A percentile compares a stretch with the other conserved stretches of the same genome.
These are phyloP conservation scores for Fusarium siculi DNA, from an alignment of 2,329 filamentous ascomycete species.

Conservation along the genomic window DNA sequence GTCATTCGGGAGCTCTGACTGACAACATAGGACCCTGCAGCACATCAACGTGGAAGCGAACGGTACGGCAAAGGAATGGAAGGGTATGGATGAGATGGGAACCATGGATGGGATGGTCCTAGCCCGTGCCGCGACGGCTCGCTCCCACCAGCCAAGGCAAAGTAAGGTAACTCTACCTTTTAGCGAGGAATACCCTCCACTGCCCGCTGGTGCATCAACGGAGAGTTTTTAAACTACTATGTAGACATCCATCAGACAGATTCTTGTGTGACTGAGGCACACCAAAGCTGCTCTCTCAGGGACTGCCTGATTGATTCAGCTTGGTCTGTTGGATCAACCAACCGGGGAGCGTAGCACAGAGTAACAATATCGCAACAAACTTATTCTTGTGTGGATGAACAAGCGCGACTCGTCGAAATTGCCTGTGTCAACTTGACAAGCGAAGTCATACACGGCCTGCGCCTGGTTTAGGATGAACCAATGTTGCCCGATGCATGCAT, in stretches of 20 bases:
- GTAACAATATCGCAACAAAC: constrained; percentile 7
- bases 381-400: constrained; percentile 7
- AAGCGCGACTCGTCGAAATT: constrained; percentile 12
- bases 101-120: constrained; percentile 27
- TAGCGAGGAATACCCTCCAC: constrained; percentile 18
- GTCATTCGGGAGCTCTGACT: constrained; percentile 7
- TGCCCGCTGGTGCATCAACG: constrained; percentile 20
- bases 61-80: constrained; percentile 13
- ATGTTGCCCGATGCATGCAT: not conserved
- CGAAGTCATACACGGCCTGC: constrained; percentile 3
- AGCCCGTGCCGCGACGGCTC: constrained; percentile 33
- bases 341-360: not conserved
- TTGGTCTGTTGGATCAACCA: not conserved
- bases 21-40: constrained; percentile 30
- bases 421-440: constrained; percentile 4
- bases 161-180: not conserved
- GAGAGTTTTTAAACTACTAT: constrained; percentile 19
- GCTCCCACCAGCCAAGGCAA: constrained; percentile 23
- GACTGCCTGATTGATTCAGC: not conserved
- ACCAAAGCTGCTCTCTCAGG: not conserved
- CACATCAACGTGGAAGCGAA: constrained; percentile 30
- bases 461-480: constrained; percentile 2
- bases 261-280: not conserved
- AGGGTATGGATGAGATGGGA: constrained; percentile 6
- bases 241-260: not conserved